Conservation (phyloP, 345 rosid species). For the Punica granatum region DNA sequence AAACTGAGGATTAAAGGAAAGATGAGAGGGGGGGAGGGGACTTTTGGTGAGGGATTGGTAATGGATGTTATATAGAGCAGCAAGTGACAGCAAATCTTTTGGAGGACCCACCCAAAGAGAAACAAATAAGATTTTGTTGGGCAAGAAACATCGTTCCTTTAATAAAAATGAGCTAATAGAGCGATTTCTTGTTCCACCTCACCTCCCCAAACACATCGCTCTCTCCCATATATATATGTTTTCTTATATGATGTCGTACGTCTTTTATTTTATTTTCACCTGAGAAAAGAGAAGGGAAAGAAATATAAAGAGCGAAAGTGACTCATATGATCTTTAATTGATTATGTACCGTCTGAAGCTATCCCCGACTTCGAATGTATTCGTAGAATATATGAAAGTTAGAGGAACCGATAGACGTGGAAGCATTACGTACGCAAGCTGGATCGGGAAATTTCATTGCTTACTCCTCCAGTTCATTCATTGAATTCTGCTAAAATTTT, state of each 20-base stretch:
- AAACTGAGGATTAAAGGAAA: not conserved
- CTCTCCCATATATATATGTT: not conserved
- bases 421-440: no score
- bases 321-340: not conserved
- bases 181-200: conserved; percentile 13
- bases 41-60: conserved; percentile 12
- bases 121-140: conserved; percentile 36
- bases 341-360: no score
- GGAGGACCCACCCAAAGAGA: conserved; percentile 32
- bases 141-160: conserved; percentile 32
- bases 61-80: conserved; percentile 30
- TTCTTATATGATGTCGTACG: not conserved
- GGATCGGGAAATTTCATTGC: no score
- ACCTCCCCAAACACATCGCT: conserved; percentile 14
- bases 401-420: no score
- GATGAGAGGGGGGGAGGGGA: not conserved
- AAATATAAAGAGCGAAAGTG: not conserved
- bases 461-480: no score
- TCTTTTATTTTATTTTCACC: not conserved
- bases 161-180: conserved; percentile 9
- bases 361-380: not conserved
- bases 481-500: no score
- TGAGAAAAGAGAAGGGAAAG: not conserved
- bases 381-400: no score
- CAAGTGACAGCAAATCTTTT: conserved; percentile 31